Evolutionary conservation across 2,329 filamentous ascomycete genomes (phyloP).

Genomic region (Fusarium illudens): DNA sequence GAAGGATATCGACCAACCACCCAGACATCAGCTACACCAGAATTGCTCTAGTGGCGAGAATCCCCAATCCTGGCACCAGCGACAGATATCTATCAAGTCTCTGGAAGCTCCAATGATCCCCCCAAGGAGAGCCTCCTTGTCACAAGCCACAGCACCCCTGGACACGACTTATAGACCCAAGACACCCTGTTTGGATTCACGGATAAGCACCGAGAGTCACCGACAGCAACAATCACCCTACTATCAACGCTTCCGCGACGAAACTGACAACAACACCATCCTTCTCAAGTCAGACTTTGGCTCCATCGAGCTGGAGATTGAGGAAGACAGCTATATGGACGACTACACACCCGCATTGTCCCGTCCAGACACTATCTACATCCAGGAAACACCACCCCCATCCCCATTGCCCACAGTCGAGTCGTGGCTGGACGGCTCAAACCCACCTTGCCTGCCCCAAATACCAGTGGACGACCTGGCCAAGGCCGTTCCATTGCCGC

Average conservation of each 20-base stretch:
- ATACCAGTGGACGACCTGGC: slow-evolving; percentile 48
- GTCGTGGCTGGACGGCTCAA: slow-evolving; percentile 48
- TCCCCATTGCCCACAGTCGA: slow-evolving; percentile 49
- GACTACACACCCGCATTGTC: slow-evolving; percentile 12
- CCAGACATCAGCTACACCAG: slow-evolving; percentile 1
- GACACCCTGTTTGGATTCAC: slow-evolving; percentile 20
- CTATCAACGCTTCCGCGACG: slow-evolving; percentile 26
- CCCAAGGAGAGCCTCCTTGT: slow-evolving; percentile 31
- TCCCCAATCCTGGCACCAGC: slow-evolving; percentile 4
- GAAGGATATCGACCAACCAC: slow-evolving; percentile 10
- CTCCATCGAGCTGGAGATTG: slow-evolving; percentile 28
- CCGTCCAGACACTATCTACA: slow-evolving; percentile 40
- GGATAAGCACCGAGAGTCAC: slow-evolving; percentile 8
- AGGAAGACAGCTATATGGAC: slow-evolving; percentile 31
- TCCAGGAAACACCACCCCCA: slow-evolving; percentile 46
- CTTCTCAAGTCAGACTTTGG: slow-evolving; percentile 34
- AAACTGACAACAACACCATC: slow-evolving; percentile 30
- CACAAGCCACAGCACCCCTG: slow-evolving; percentile 15
- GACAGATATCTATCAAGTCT: slow-evolving; percentile 25
- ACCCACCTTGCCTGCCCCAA: slow-evolving; percentile 43
- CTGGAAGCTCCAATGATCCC: slow-evolving; percentile 35
- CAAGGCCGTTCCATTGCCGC: slow-evolving; percentile 58
- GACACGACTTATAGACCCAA: slow-evolving; percentile 14
- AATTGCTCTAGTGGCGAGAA: slow-evolving; percentile 3
- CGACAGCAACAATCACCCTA: slow-evolving; percentile 18